Evolutionary conservation across 2,329 filamentous ascomycete species (phyloP), one percentile per base, ranked within the genome.

Genomic region (Cladophialophora exuberans): DNA sequence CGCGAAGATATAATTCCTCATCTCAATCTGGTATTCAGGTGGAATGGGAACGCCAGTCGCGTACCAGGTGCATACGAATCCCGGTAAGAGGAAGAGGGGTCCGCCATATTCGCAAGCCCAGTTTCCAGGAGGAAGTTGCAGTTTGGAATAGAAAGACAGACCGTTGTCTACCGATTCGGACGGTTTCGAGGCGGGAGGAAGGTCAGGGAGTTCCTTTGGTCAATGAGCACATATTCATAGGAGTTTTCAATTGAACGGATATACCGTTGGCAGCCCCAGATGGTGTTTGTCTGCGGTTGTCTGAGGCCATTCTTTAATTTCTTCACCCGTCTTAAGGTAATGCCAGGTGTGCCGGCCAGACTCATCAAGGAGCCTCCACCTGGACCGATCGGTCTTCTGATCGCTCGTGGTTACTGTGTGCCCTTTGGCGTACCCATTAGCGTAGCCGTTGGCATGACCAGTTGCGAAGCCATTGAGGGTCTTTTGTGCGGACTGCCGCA

Each of bases 41-140:
- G 91, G 86, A 54, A 99, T 89, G 3, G 88, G 88, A 48, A 90
- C 96, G 69, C 92, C 85, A 59, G 92, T 97, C 48, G 88, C 88
- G 70, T 96, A 92, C 85, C 90, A 95, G 23, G 88, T 82, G 63
- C 96, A 84, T 59, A 97, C 84, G 18, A 96, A 71, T 39, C 93
- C 90, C 0, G 93, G 90, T 1, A 97, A 79, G 33, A 97, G 82
- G 69, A 99, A 99, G 89, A 97, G 93, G 3, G 94, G 94, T 0
- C 94, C 94, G 51, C 94, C 94, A 75, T 99, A 99, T 71, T 99
- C 94, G 75, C 93, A 97, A 4, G 81, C 94, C 94, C 94, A 99
- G 68, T 97, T 90, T 4, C 94, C 94, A 1, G 90, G 87, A 11
- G 87, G 85, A 1, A 97, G 80, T 70, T 99, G 94, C 20, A 97